Conservation (phyloP, 1,284 basidiomycete genomes). For the Meira nashicola region DNA sequence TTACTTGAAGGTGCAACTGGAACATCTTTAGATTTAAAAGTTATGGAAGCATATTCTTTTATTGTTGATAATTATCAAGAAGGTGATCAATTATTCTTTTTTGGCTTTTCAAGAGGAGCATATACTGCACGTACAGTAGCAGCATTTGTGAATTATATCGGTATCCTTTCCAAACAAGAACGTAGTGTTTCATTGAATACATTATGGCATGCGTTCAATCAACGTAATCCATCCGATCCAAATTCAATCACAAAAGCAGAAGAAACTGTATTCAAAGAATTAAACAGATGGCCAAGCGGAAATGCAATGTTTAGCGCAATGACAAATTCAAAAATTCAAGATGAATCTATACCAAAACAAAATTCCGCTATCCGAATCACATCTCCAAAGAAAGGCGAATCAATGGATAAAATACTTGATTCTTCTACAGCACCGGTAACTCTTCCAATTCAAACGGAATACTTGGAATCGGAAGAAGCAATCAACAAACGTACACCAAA, state of each 20-base stretch:
- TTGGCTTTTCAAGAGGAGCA: slow-evolving; percentile 64
- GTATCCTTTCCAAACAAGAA: slow-evolving; percentile 60
- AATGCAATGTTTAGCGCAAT: slow-evolving; percentile 22
- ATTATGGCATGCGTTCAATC: slow-evolving; percentile 36
- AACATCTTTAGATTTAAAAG: slow-evolving; percentile 25
- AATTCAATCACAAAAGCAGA: slow-evolving; percentile 20
- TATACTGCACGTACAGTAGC: slow-evolving; percentile 59
- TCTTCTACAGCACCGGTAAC: neutral
- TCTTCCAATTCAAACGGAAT: neutral
- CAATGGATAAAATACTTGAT: too few relatives aligned
- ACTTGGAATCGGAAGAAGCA: neutral
- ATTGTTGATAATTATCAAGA: slow-evolving; percentile 61
- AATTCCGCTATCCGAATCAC: too few relatives aligned
- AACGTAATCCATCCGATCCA: slow-evolving; percentile 27
- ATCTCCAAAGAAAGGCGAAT: slow-evolving; percentile 2
- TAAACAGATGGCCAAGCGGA: slow-evolving; percentile 21
- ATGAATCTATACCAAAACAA: neutral
- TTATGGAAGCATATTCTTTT: slow-evolving; percentile 62
- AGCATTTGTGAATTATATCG: slow-evolving; percentile 62
- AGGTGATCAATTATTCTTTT: slow-evolving; percentile 54
- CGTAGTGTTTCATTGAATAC: slow-evolving; percentile 23
- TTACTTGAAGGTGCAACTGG: slow-evolving; percentile 25
- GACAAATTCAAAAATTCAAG: slow-evolving; percentile 4
- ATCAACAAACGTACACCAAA: slow-evolving; percentile 1
- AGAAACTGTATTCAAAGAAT: slow-evolving; percentile 21